Conservation (phyloP, 371 early-diverging fungal genomes). For the Actinomortierella ambigua region DNA sequence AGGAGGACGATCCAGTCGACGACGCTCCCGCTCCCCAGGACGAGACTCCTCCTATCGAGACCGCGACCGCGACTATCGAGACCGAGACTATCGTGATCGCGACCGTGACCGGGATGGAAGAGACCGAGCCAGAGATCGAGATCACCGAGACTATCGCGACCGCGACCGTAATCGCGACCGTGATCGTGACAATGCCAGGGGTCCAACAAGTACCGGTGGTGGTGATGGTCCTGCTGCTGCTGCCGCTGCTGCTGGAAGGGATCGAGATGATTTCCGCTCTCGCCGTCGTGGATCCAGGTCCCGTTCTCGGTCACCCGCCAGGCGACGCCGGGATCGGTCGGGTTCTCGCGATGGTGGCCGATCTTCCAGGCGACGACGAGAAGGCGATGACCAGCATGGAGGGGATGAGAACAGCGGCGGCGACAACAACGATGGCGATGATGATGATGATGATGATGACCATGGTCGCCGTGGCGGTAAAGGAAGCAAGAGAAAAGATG, state of each 20-base stretch:
- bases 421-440: slow-evolving; percentile 35
- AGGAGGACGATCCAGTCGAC: slow-evolving; percentile 7
- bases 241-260: not conserved
- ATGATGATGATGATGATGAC: slow-evolving; percentile 9
- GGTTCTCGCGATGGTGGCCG: slow-evolving; percentile 1
- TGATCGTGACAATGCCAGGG: slow-evolving; percentile 10
- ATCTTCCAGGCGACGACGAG: slow-evolving; percentile 4
- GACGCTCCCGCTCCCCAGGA: slow-evolving; percentile 3
- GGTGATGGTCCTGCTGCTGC: slow-evolving; percentile 8
- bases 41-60: not conserved
- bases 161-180: slow-evolving; percentile 7
- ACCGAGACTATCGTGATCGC: slow-evolving; percentile 11
- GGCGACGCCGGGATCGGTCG: not conserved
- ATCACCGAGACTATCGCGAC: slow-evolving; percentile 4
- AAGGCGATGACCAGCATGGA: slow-evolving; percentile 10
- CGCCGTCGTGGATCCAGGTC: not conserved
- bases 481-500: not conserved
- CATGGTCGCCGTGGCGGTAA: too few species aligned
- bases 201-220: slow-evolving; percentile 8
- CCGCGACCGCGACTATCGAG: slow-evolving; percentile 7
- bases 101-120: not conserved
- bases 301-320: slow-evolving; percentile 1
- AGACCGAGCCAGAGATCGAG: not conserved
- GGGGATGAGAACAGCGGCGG: slow-evolving; percentile 6
- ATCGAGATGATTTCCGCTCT: slow-evolving; percentile 9